These are phyloP conservation scores for Mucor mucedo DNA, from an alignment of 371 early-diverging fungal species.

Conservation along the genomic window DNA sequence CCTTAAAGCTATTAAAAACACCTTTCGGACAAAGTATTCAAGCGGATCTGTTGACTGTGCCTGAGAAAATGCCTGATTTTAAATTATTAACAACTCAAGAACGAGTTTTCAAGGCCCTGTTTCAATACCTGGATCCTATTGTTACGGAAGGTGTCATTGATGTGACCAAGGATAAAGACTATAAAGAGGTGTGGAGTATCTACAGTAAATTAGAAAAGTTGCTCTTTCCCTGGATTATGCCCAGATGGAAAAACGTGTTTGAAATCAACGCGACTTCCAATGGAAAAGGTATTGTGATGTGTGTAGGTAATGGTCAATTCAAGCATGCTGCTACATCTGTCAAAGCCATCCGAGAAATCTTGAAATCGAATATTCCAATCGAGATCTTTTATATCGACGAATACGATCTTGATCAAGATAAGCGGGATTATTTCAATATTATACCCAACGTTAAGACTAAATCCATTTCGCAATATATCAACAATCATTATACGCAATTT, in stretches of 20 bases:
- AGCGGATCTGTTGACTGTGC: constrained; percentile 30
- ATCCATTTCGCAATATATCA: constrained; percentile 56
- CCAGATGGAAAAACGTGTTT: constrained; percentile 33
- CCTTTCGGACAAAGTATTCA: constrained; percentile 28
- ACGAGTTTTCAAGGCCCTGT: constrained; percentile 35
- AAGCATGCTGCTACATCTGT: constrained; percentile 62
- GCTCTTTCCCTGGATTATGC: constrained; percentile 40
- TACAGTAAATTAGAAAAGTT: constrained; percentile 28
- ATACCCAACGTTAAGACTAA: constrained; percentile 51
- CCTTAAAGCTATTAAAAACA: constrained; percentile 23
- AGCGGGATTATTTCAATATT: constrained; percentile 42
- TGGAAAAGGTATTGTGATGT: constrained; percentile 68
- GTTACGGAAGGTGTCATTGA: constrained; percentile 28
- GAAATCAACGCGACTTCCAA: constrained; percentile 31
- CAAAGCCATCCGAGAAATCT: constrained; percentile 56
- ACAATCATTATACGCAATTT: constrained; percentile 51
- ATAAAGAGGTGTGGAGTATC: constrained; percentile 28
- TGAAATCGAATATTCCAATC: constrained; percentile 68
- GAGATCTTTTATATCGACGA: constrained; percentile 72
- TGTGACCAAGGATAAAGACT: constrained; percentile 18
- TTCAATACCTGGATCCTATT: constrained; percentile 40
- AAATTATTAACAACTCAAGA: constrained; percentile 32
- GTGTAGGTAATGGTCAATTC: constrained; percentile 69
- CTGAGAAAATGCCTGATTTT: constrained; percentile 33
- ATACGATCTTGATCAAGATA: constrained; percentile 52